Base-by-base conservation (phyloP, 2,329 filamentous ascomycete species). In the Botrytis aclada region DNA sequence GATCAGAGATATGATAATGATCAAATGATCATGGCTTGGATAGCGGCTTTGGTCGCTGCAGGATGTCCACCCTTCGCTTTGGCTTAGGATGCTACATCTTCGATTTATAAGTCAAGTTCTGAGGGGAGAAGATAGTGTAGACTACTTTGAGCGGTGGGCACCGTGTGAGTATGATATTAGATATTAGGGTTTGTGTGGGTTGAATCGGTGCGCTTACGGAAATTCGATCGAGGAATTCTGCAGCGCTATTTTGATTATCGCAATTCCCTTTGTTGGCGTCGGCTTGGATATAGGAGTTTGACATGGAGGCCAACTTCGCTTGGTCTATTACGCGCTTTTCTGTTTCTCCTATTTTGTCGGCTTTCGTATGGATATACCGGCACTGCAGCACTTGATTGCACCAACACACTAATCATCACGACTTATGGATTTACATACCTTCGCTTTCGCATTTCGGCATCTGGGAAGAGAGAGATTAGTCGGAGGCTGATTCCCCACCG, bases 1-100 rank as follows among this genome's bases (percentile, higher is more conserved):
- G 62, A 51, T 39, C 43, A 71, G 34, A 34, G 69, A 25, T 71
- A 54, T 22, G 69, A 71, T n/a, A 58, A 65, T n/a, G 69, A 71
- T 41, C 34, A 56, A 20, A 41, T 65, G 4, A 71, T 71, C 6
- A 32, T 71, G 43, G 47, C 62, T 29, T 71, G 69, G 69, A 43
- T 71, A 43, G 60, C 61, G 20, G 60, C 41, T 64, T 43, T 71
- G 60, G 69, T 64, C 10, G 37, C 45, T 3, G 69, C 43, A 1
- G 69, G n/a, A 25, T 71, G 60, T 65, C 69, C 69, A 29, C 69
- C 69, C 22, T 65, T 71, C n/a, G 45, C 63, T 25, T 8, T 45
- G 39, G 29, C 41, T 32, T 45, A 45, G 20, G 43, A 64, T 20
- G 18, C 62, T 16, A 39, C 22, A n/a, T 39, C 34, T 39, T 45